Percentiles rank a stretch among this genome's conserved stretches.
Conservation (phyloP, 2,329 filamentous ascomycete genomes). For the Tolypocladium ophioglossoides region DNA sequence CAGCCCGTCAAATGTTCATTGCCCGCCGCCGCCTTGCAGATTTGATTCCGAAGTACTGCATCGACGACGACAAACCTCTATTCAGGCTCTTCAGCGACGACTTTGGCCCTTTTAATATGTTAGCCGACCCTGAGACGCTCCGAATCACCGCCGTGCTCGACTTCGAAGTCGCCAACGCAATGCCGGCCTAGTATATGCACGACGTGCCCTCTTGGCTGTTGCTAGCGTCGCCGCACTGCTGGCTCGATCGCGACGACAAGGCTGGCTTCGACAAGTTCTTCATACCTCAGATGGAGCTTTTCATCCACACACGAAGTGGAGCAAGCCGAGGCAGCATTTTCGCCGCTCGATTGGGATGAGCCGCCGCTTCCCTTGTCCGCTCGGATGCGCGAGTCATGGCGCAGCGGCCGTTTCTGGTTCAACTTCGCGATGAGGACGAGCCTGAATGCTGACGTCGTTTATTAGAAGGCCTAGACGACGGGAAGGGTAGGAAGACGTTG, state of each 20-base stretch:
- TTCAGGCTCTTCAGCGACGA: slow-evolving; percentile 28
- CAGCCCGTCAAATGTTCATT: slow-evolving; percentile 14
- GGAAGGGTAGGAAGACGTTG: slow-evolving; percentile 7
- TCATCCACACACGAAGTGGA: slow-evolving; percentile 23
- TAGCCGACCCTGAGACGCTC: slow-evolving; percentile 23
- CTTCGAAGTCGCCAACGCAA: slow-evolving; percentile 28
- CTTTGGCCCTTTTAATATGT: slow-evolving; percentile 26
- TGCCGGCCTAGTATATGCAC: slow-evolving; percentile 26
- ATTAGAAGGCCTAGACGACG: slow-evolving; percentile 18
- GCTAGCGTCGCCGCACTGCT: slow-evolving; percentile 10
- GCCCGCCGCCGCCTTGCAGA: slow-evolving; percentile 20
- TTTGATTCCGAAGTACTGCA: slow-evolving; percentile 18
- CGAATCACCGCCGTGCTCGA: slow-evolving; percentile 26
- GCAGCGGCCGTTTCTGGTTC: slow-evolving; percentile 6
- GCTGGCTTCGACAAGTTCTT: slow-evolving; percentile 15
- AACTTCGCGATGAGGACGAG: slow-evolving; percentile 23
- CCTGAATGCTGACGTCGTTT: slow-evolving; percentile 23
- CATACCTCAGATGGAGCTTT: slow-evolving; percentile 22
- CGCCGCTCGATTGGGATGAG: too few species aligned
- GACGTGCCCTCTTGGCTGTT: slow-evolving; percentile 30
- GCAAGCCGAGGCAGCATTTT: slow-evolving; percentile 10
- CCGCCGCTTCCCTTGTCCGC: slow-evolving; percentile 4
- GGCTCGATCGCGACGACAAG: slow-evolving; percentile 10
- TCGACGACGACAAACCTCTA: slow-evolving; percentile 20
- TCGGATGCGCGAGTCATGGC: slow-evolving; percentile 25